Percentiles rank a stretch among this genome's conserved stretches.
Conservation (phyloP, 345 rosid species). For the Populus nigra region DNA sequence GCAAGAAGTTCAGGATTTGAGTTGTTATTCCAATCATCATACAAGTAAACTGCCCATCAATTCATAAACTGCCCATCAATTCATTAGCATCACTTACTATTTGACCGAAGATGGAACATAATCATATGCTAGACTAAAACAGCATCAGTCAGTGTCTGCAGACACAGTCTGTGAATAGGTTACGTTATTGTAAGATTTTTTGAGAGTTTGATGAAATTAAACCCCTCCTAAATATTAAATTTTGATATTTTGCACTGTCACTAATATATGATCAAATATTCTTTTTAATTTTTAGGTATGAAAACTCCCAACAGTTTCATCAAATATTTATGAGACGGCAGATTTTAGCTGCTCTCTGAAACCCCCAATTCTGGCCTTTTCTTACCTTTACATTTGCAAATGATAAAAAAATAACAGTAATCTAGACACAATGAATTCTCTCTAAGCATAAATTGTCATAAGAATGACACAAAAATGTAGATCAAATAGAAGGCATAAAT, state of each 20-base stretch:
- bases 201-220: neutral
- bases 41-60: too few species aligned
- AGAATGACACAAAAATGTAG: neutral
- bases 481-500: neutral
- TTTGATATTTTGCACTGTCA: neutral
- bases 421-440: neutral
- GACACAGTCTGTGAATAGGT: neutral
- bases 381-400: neutral
- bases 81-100: neutral
- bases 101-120: neutral
- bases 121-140: neutral
- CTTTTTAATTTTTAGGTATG: neutral
- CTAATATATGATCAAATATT: neutral
- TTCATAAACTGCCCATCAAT: neutral
- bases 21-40: neutral
- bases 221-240: neutral
- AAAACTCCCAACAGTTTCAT: neutral
- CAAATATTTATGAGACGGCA: neutral
- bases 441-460: neutral
- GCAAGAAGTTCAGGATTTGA: conserved; percentile 26
- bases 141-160: neutral
- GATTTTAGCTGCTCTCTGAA: neutral
- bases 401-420: too few species aligned
- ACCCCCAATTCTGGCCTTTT: neutral
- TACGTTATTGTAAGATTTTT: neutral